phyloP scores from a whole-genome alignment of 106 monocot genomes.

The Platanthera zijinensis region DNA sequence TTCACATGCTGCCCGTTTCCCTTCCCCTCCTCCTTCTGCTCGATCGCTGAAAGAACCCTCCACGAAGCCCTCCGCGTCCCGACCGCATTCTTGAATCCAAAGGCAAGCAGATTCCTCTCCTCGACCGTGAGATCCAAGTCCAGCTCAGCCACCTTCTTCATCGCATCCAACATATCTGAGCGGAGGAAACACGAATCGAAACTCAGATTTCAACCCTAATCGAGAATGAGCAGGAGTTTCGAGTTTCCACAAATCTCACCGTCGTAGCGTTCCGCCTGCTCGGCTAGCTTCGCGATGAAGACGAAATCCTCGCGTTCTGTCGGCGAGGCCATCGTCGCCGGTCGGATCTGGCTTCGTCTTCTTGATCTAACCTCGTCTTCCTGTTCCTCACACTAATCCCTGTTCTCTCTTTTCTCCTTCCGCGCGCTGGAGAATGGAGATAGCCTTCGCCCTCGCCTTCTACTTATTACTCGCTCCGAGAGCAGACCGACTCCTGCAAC shows the following conservation, averaged over 20 bases:
- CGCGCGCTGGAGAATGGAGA: no score
- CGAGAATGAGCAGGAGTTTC: not conserved
- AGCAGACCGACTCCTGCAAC: no score
- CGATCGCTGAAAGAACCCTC: constrained; percentile 21
- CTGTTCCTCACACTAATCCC: no score
- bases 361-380: not conserved
- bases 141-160: constrained; percentile 22
- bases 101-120: constrained; percentile 24
- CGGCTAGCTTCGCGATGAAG: constrained; percentile 20
- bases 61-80: constrained; percentile 5
- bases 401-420: no score
- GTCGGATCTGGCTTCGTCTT: not conserved
- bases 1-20: constrained; percentile 21
- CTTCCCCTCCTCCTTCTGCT: constrained; percentile 23
- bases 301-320: constrained; percentile 54
- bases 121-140: constrained; percentile 24
- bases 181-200: not conserved
- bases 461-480: no score
- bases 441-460: no score
- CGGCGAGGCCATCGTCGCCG: constrained; percentile 21
- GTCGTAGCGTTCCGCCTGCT: constrained; percentile 66
- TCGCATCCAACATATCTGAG: constrained; percentile 25
- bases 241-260: not conserved
- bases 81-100: constrained; percentile 28
- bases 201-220: not conserved